Evolutionary conservation across 2,329 filamentous ascomycete species (phyloP).

Genomic region (Pyrenochaeta sp.): DNA sequence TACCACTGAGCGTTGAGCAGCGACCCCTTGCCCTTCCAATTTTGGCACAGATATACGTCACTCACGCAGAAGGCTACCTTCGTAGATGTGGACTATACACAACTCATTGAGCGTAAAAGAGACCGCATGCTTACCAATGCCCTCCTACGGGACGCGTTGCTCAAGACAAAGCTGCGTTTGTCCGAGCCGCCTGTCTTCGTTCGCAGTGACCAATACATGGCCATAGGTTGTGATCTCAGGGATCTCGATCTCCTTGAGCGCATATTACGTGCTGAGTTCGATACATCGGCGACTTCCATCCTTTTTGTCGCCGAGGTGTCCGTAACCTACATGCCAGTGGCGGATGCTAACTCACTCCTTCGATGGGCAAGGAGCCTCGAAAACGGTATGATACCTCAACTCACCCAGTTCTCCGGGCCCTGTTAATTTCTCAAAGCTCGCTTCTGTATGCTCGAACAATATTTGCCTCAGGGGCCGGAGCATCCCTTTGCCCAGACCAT

Average conservation of each 20-base stretch:
- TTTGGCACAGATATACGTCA: constrained; percentile 71
- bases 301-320: constrained; percentile 91
- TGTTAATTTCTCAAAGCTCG: constrained; percentile 61
- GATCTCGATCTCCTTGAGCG: constrained; percentile 69
- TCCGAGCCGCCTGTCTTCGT: constrained; percentile 40
- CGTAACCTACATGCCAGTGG: constrained; percentile 85
- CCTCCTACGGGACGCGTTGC: constrained; percentile 51
- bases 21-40: constrained; percentile 87
- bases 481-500: constrained; percentile 90
- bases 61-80: constrained; percentile 70
- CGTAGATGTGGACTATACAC: constrained; percentile 86
- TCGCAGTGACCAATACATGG: constrained; percentile 74
- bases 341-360: constrained; percentile 77
- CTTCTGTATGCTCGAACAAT: constrained; percentile 88
- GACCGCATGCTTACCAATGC: constrained; percentile 68
- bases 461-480: constrained; percentile 76
- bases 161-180: constrained; percentile 35
- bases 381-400: constrained; percentile 62
- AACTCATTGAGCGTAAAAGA: constrained; percentile 78
- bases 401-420: neutral
- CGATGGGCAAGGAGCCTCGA: constrained; percentile 77
- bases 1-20: constrained; percentile 57
- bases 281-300: constrained; percentile 67
- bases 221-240: constrained; percentile 82
- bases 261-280: constrained; percentile 66